Conservation (phyloP, 495 filamentous ascomycete genomes). For the Bathelium albidoporum region DNA sequence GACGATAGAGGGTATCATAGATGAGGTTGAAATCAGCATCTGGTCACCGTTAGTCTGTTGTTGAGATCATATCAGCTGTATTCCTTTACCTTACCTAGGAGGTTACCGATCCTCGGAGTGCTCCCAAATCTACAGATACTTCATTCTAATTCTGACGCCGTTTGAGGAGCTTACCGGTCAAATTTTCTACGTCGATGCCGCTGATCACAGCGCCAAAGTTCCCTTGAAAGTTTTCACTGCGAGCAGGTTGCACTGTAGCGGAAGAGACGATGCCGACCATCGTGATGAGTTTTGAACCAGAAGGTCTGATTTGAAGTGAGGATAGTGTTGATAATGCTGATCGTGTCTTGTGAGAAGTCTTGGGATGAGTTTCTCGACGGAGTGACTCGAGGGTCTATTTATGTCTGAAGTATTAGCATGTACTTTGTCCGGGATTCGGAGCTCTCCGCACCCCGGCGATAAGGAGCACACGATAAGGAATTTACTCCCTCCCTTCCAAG, state of each 20-base stretch:
- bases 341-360: too few relatives aligned
- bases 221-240: background rate
- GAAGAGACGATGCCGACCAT: background rate
- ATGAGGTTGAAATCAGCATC: conserved; percentile 51
- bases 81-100: background rate
- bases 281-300: background rate
- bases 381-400: too few relatives aligned
- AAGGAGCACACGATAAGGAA: too few relatives aligned
- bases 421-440: too few relatives aligned
- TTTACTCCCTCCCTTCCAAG: too few relatives aligned
- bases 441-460: too few relatives aligned
- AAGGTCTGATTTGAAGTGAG: background rate
- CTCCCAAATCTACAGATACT: background rate
- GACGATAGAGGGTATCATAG: conserved; percentile 48
- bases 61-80: background rate
- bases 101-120: conserved; percentile 2
- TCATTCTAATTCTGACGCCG: background rate
- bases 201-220: background rate
- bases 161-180: background rate
- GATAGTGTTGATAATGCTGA: background rate
- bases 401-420: too few relatives aligned
- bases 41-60: conserved; percentile 15
- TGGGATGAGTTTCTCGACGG: too few relatives aligned
- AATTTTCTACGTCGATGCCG: background rate
- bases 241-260: background rate